These are phyloP conservation scores for Fusarium tupiense DNA, from an alignment of 2,329 filamentous ascomycete genomes.

Conservation along the genomic window DNA sequence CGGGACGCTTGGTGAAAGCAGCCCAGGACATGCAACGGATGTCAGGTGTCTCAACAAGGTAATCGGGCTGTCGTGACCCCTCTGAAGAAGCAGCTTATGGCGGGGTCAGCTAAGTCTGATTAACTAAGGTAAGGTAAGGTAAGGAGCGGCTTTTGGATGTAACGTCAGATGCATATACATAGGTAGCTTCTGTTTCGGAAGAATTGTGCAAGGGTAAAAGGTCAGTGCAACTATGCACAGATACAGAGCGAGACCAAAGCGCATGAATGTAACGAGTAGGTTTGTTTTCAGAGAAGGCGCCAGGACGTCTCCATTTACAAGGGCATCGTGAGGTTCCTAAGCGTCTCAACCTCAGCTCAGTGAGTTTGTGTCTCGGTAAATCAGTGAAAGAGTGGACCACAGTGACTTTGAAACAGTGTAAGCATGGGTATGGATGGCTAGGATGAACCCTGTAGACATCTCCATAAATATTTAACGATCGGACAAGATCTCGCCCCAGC, in stretches of 20 bases:
- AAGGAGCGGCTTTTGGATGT: neutral
- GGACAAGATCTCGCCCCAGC: constrained; percentile 37
- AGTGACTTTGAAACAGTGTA: no score
- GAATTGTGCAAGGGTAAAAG: neutral
- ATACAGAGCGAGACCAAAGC: neutral
- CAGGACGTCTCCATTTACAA: neutral
- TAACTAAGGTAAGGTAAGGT: neutral
- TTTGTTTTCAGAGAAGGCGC: neutral
- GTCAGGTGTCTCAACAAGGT: constrained; percentile 9
- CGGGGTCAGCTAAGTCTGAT: neutral
- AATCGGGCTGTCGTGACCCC: neutral
- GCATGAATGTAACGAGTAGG: neutral
- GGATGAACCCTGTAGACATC: constrained; percentile 9
- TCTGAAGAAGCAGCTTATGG: constrained; percentile 10
- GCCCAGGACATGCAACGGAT: neutral
- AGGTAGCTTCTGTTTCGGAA: neutral
- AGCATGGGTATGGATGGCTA: neutral
- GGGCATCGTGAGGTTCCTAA: constrained; percentile 12
- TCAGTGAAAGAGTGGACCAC: neutral
- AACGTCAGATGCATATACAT: neutral
- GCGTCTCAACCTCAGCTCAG: constrained; percentile 7
- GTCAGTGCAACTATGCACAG: neutral
- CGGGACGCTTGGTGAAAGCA: neutral
- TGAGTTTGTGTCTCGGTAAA: neutral
- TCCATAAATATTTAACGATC: constrained; percentile 27